Percentiles rank a stretch among this genome's conserved stretches.
Conservation (phyloP, 352 stramenopile genomes). For the Globisporangium apiculatum region DNA sequence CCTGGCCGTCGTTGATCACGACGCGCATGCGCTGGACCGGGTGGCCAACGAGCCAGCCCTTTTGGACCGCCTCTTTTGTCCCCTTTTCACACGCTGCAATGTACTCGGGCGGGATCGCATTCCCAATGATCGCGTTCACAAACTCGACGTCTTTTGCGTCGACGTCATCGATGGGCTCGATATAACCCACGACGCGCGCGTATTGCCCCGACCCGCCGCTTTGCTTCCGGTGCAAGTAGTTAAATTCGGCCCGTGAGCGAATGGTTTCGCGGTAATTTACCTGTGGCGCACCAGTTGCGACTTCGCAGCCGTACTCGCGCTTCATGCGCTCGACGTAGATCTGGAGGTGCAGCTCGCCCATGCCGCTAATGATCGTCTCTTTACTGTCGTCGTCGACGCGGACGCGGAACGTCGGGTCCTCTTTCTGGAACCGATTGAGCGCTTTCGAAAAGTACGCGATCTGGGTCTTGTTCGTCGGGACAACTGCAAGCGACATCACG, state of each 20-base stretch:
- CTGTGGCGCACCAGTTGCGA: constrained; percentile 87
- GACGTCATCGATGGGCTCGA: constrained; percentile 91
- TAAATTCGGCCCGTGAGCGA: constrained; percentile 90
- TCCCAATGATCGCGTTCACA: constrained; percentile 96
- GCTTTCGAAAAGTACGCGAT: constrained; percentile 95
- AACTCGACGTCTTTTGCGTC: constrained; percentile 91
- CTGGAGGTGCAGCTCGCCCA: constrained; percentile 98
- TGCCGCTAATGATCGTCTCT: constrained; percentile 98
- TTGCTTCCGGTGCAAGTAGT: constrained; percentile 99
- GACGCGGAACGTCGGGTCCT: constrained; percentile 98
- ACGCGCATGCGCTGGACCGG: constrained; percentile 89
- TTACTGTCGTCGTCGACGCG: constrained; percentile 96
- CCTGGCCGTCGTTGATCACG: constrained; percentile 88
- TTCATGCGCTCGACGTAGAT: constrained; percentile 99
- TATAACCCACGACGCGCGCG: constrained; percentile 94
- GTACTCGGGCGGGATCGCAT: constrained; percentile 98
- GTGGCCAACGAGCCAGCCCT: constrained; percentile 94
- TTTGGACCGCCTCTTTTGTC: constrained; percentile 91
- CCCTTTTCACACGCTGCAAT: constrained; percentile 97
- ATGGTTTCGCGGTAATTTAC: constrained; percentile 99
- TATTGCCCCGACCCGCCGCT: constrained; percentile 97
- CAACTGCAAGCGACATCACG: constrained; percentile 97
- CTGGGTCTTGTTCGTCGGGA: constrained; percentile 92
- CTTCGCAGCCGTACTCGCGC: constrained; percentile 96
- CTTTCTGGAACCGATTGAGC: constrained; percentile 95